Evolutionary conservation across 768 basidiomycete species (phyloP).

Genomic region (Rhizopogon vinicolor): DNA sequence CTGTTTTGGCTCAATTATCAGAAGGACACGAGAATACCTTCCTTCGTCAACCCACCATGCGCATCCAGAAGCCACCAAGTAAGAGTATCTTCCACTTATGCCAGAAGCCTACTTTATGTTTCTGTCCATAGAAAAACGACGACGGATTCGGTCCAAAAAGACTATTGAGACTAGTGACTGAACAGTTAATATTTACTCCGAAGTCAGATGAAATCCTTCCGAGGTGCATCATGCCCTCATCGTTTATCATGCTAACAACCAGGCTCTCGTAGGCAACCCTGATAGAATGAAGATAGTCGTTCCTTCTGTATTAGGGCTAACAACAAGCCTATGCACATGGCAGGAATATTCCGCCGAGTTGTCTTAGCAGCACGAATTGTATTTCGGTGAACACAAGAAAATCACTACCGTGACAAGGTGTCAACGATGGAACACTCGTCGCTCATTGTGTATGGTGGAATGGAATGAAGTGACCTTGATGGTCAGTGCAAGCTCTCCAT

Average conservation of each 20-base stretch:
- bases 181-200: too few relatives aligned
- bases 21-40: not conserved
- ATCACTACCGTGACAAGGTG: too few relatives aligned
- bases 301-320: too few relatives aligned
- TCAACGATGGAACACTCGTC: not conserved
- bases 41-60: slow-evolving; percentile 5
- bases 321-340: not conserved
- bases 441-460: not conserved
- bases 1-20: not conserved
- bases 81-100: not conserved
- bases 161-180: not conserved
- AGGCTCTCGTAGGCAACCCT: too few relatives aligned
- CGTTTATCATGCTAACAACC: not conserved
- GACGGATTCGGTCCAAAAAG: not conserved
- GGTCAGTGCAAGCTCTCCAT: too few relatives aligned
- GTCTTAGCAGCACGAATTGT: not conserved
- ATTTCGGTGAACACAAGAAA: not conserved
- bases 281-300: too few relatives aligned
- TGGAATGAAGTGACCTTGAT: not conserved
- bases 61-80: slow-evolving; percentile 1
- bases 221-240: too few relatives aligned
- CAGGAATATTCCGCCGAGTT: not conserved
- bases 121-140: not conserved
- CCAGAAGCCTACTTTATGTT: not conserved
- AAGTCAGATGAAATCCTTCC: too few relatives aligned